Conservation (phyloP, 176 grass and related monocot species). For the Avena eriantha region DNA sequence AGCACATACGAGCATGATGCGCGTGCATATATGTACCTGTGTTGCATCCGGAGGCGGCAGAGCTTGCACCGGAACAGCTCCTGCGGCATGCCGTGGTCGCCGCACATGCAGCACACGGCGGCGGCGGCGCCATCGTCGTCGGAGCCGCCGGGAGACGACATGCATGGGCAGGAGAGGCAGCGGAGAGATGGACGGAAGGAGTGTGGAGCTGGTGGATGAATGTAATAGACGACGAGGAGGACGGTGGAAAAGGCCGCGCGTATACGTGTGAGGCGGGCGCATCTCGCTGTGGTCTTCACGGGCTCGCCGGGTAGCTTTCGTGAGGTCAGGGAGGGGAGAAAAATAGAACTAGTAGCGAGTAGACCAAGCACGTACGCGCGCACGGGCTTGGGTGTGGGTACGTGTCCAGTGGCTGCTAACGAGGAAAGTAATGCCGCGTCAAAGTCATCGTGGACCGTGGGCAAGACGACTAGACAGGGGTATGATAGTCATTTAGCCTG, state of each 20-base stretch:
- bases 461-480: background rate
- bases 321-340: conserved; percentile 16
- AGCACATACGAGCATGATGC: background rate
- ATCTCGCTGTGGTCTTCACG: background rate
- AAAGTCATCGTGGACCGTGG: background rate
- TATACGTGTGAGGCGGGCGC: background rate
- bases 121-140: background rate
- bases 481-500: background rate
- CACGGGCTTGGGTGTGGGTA: background rate
- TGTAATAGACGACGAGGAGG: background rate
- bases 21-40: background rate
- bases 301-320: conserved; percentile 8
- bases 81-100: background rate
- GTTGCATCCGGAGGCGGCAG: background rate
- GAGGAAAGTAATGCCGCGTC: background rate
- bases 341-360: background rate
- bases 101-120: conserved; percentile 4
- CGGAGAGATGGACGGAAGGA: background rate
- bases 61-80: background rate
- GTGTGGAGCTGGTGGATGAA: background rate
- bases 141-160: background rate
- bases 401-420: background rate
- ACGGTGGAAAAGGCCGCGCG: too few relatives aligned
- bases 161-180: background rate
- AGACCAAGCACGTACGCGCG: conserved; percentile 31